These are phyloP conservation scores for Plasmodium blacklocki DNA, from an alignment of 169 alveolate genomes.

Conservation along the genomic window DNA sequence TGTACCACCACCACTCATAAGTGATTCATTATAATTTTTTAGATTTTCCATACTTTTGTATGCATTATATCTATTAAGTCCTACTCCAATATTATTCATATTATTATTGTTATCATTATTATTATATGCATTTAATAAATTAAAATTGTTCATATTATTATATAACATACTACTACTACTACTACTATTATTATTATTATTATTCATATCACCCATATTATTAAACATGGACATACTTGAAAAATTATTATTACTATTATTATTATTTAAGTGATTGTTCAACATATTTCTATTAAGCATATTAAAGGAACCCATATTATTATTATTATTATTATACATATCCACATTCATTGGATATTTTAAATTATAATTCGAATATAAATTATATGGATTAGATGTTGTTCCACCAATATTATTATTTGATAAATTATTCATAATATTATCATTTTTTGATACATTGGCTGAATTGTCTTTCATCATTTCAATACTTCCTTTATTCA, in stretches of 20 bases:
- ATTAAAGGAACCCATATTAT: background rate
- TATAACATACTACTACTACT: background rate
- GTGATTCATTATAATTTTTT: constrained; percentile 16
- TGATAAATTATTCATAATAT: background rate
- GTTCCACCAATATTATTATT: background rate
- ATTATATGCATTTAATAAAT: background rate
- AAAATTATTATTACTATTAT: constrained; percentile 7
- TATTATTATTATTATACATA: constrained; percentile 23
- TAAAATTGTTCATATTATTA: constrained; percentile 13
- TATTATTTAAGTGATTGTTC: constrained; percentile 10
- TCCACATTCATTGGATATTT: constrained; percentile 56
- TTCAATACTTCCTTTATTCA: constrained; percentile 5
- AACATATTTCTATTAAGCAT: background rate
- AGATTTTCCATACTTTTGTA: background rate
- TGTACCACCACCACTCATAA: background rate
- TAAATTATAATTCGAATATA: constrained; percentile 60
- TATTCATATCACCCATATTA: constrained; percentile 29
- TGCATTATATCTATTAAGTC: background rate
- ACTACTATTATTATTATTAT: background rate
- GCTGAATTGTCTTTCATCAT: background rate
- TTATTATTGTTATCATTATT: constrained; percentile 12
- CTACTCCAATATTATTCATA: background rate
- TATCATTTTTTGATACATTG: background rate
- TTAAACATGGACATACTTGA: constrained; percentile 4
- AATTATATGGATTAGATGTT: constrained; percentile 18